Evolutionary conservation across 352 stramenopile species (phyloP).

Genomic region (Phytophthora sansomeana): DNA sequence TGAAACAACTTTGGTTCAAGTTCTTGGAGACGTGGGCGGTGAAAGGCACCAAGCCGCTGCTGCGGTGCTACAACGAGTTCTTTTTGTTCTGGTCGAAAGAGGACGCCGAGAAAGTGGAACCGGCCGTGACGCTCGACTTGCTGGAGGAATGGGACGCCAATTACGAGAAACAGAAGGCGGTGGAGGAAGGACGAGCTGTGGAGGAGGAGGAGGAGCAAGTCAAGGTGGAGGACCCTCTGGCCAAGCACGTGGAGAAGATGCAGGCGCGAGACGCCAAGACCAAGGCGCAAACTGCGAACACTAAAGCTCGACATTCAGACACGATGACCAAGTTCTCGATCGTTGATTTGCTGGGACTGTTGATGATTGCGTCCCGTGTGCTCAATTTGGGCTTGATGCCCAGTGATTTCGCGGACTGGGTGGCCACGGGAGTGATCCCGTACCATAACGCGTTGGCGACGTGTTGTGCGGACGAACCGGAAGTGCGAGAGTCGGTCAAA

Average conservation of each 20-base stretch:
- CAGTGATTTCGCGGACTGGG: slow-evolving; percentile 71
- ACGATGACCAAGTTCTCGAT: slow-evolving; percentile 54
- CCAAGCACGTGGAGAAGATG: not conserved
- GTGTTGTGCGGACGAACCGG: slow-evolving; percentile 45
- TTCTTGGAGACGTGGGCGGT: slow-evolving; percentile 70
- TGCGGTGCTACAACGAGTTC: slow-evolving; percentile 83
- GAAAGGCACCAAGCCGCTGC: slow-evolving; percentile 63
- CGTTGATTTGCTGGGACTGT: slow-evolving; percentile 64
- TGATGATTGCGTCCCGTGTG: slow-evolving; percentile 67
- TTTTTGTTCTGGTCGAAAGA: slow-evolving; percentile 39
- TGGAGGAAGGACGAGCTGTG: slow-evolving; percentile 21
- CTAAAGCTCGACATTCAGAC: slow-evolving; percentile 11
- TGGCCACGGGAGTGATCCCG: slow-evolving; percentile 63
- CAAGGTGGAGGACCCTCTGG: slow-evolving; percentile 1
- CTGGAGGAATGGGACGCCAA: slow-evolving; percentile 78
- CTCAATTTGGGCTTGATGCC: slow-evolving; percentile 72
- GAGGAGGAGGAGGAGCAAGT: slow-evolving; percentile 2
- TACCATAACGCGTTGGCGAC: slow-evolving; percentile 70
- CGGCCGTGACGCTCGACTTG: slow-evolving; percentile 60
- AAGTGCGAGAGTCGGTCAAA: slow-evolving; percentile 56
- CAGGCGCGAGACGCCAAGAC: not conserved
- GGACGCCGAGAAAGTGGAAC: slow-evolving; percentile 58
- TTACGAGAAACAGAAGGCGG: slow-evolving; percentile 38
- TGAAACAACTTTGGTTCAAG: slow-evolving; percentile 73
- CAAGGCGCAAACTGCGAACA: not conserved